Evolutionary conservation across 2,329 filamentous ascomycete genomes (phyloP), one percentile per base, ranked within the genome.

Genomic region (Sphaceloma murrayae): DNA sequence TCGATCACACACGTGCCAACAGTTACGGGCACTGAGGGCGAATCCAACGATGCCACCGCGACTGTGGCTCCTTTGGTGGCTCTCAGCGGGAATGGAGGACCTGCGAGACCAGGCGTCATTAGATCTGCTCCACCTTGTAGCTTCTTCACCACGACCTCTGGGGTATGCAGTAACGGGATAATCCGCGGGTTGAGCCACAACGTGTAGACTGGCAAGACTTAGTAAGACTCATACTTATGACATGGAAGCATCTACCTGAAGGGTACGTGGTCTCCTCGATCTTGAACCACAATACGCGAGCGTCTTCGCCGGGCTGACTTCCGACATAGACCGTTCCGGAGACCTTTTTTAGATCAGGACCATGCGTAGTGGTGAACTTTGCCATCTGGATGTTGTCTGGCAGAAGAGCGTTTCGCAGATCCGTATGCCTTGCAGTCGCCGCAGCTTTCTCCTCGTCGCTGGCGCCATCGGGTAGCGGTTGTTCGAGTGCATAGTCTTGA

Each of bases 1-100:
- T 82, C 75, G 34, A 80, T 75, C 53, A 75, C 71, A 55, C 78
- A 82, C n/a, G 73, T 62, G 0, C 79, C 79, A 2, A 82, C 75
- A 46, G 73, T 77, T 42, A 77, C 63, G 3, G 79, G 77, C 18
- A 82, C 77, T 3, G 67, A 77, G 21, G 77, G 74, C 14, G 62
- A 67, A 48, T 78, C 70, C 36, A 75, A 59, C 47, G 73, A 74
- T 3, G 78, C 77, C 16, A 82, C 69, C 2, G 75, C 77, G n/a
- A 80, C 76, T 18, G 81, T 62, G 3, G 75, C 66, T 2, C 73
- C 77, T 54, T 75, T 74, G 42, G 67, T 73, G 2, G 78, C 78
- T 34, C 65, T 66, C 26, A 63, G 53, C 3, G 77, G 75, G 54
- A 81, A 82, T 2, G 78, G 77, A 8, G 78, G 76, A 1, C 78